A percentile compares a stretch with the other conserved stretches of the same genome.
phyloP scores from a whole-genome alignment of 345 rosid genomes.

The Schrenkiella parvula region DNA sequence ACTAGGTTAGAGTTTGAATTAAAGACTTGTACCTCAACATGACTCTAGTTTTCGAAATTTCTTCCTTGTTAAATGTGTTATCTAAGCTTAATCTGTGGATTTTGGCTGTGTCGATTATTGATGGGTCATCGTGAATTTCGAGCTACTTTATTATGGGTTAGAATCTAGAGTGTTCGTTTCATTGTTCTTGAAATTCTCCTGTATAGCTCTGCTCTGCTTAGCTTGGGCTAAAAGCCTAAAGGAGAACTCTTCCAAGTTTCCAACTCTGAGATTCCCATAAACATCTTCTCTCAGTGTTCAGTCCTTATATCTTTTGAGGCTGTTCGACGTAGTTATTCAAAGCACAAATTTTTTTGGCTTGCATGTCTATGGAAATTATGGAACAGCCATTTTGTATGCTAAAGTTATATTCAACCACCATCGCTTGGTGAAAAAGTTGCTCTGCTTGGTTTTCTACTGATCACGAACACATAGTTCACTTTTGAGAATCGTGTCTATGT shows the following conservation, averaged over 20 bases:
- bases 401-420: background rate
- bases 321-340: background rate
- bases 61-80: constrained; percentile 5
- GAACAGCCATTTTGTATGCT: background rate
- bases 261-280: background rate
- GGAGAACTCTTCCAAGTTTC: background rate
- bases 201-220: background rate
- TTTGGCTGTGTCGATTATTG: constrained; percentile 21
- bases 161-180: background rate
- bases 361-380: background rate
- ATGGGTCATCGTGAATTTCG: constrained; percentile 18
- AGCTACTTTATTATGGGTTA: background rate
- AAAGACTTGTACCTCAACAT: background rate
- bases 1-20: background rate
- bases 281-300: background rate
- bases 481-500: constrained; percentile 6
- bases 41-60: constrained; percentile 6
- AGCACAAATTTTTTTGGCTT: background rate
- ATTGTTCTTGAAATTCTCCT: background rate
- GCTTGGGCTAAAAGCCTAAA: background rate
- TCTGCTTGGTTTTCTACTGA: background rate
- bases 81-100: constrained; percentile 14
- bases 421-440: background rate
- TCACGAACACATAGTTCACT: background rate
- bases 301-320: background rate